Percentiles rank a stretch among this genome's conserved stretches.
Conservation (phyloP, 495 filamentous ascomycete species). For the Pyronema omphalodes region DNA sequence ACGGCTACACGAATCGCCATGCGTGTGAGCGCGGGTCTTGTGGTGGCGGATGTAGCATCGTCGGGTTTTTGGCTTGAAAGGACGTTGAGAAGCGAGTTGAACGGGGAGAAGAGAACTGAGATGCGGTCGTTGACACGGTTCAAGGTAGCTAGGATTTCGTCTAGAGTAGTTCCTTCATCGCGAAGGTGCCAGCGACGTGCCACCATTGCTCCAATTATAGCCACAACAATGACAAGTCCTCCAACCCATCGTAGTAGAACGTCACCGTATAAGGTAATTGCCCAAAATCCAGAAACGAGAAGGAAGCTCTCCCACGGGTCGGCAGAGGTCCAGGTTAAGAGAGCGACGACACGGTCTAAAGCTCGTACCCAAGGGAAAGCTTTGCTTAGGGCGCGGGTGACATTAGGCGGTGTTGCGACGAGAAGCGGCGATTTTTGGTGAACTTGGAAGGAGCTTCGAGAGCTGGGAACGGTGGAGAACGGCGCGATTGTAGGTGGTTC, state of each 20-base stretch:
- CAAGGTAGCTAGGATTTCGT: constrained; percentile 89
- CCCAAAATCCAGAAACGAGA: constrained; percentile 70
- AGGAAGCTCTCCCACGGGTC: constrained; percentile 97
- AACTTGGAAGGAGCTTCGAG: constrained; percentile 77
- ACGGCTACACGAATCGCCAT: constrained; percentile 78
- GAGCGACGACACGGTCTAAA: constrained; percentile 60
- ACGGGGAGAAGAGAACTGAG: constrained; percentile 77
- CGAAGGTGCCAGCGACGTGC: constrained; percentile 45
- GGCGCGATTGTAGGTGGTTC: constrained; percentile 59
- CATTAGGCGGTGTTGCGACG: constrained; percentile 78
- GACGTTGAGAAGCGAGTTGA: constrained; percentile 77
- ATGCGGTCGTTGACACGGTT: constrained; percentile 74
- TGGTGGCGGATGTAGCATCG: constrained; percentile 81
- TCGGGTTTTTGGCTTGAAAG: constrained; percentile 57
- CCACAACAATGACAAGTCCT: constrained; percentile 59
- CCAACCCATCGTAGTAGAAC: constrained; percentile 58
- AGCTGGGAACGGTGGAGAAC: constrained; percentile 62
- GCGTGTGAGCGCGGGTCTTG: constrained; percentile 72
- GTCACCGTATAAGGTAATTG: constrained; percentile 67
- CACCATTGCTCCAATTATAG: constrained; percentile 83
- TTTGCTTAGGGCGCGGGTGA: constrained; percentile 82
- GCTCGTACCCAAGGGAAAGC: constrained; percentile 83
- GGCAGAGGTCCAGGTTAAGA: constrained; percentile 80
- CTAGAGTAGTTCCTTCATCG: constrained; percentile 45
- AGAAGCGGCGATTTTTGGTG: constrained; percentile 91